These are phyloP conservation scores for Skeletonema tropicum DNA, from an alignment of 108 stramenopile genomes.

Conservation along the genomic window DNA sequence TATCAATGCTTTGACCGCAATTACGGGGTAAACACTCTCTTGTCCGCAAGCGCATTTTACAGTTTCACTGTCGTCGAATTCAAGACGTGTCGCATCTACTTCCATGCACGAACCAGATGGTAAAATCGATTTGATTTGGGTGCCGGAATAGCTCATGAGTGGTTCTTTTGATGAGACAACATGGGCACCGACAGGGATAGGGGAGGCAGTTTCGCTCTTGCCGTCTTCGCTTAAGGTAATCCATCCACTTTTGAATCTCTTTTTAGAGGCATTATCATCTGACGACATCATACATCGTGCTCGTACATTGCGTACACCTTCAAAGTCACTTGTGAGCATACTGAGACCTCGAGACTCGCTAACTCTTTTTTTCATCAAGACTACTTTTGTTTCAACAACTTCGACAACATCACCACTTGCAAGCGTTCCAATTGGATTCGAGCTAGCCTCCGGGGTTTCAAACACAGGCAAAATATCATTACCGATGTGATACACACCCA, in stretches of 20 bases:
- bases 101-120: constrained; percentile 33
- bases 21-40: constrained; percentile 11
- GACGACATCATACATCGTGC: constrained; percentile 40
- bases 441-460: constrained; percentile 7
- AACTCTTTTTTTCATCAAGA: constrained; percentile 26
- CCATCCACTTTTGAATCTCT: constrained; percentile 42
- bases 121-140: constrained; percentile 25
- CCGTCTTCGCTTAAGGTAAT: constrained; percentile 31
- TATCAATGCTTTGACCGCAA: constrained; percentile 34
- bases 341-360: background rate
- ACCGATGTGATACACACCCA: constrained; percentile 44
- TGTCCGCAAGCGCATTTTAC: constrained; percentile 13
- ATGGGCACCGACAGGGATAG: constrained; percentile 35
- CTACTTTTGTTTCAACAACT: constrained; percentile 37
- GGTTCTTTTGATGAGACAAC: constrained; percentile 15
- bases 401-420: constrained; percentile 27
- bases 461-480: constrained; percentile 5
- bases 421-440: constrained; percentile 23
- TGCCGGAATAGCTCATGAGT: constrained; percentile 4
- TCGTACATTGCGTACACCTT: constrained; percentile 30
- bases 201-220: constrained; percentile 6
- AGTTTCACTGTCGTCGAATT: constrained; percentile 25
- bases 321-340: constrained; percentile 8
- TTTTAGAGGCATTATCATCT: constrained; percentile 9
- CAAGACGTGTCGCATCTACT: constrained; percentile 39